These are phyloP conservation scores for Aspergillus flavus DNA, from an alignment of 2,329 filamentous ascomycete genomes.

Conservation along the genomic window DNA sequence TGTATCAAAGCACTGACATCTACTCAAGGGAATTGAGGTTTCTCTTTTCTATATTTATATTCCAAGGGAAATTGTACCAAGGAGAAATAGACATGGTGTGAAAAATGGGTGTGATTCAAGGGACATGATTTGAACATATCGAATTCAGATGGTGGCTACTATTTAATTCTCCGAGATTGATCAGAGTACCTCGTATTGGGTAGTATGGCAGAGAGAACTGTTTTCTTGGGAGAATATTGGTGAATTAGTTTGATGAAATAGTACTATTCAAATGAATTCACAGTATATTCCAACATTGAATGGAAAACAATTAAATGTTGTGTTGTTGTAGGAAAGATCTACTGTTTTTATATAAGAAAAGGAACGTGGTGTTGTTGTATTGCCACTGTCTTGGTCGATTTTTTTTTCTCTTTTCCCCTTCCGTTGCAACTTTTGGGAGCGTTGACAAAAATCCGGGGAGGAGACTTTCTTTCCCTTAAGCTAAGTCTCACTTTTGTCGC, in stretches of 20 bases:
- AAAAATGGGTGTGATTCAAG: neutral
- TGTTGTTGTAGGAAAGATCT: neutral
- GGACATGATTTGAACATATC: neutral
- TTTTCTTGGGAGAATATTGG: neutral
- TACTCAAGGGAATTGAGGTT: neutral
- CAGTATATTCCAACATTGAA: neutral
- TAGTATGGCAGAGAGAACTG: neutral
- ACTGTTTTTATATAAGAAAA: neutral
- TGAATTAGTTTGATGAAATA: neutral
- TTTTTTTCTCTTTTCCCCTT: neutral
- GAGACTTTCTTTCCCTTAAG: slow-evolving; percentile 5
- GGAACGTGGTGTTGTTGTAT: neutral
- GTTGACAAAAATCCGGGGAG: slow-evolving; percentile 7
- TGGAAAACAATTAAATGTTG: neutral
- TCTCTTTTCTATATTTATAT: neutral
- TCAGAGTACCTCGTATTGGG: neutral
- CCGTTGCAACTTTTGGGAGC: neutral
- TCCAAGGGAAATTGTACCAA: neutral
- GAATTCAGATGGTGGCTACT: neutral
- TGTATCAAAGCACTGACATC: neutral
- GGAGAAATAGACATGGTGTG: neutral
- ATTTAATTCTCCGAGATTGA: neutral
- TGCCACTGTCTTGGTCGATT: neutral
- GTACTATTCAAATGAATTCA: neutral
- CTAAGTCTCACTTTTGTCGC: slow-evolving; percentile 23